Conservation (phyloP, 805 yeast genomes). For the Ogataea paraovalis region DNA sequence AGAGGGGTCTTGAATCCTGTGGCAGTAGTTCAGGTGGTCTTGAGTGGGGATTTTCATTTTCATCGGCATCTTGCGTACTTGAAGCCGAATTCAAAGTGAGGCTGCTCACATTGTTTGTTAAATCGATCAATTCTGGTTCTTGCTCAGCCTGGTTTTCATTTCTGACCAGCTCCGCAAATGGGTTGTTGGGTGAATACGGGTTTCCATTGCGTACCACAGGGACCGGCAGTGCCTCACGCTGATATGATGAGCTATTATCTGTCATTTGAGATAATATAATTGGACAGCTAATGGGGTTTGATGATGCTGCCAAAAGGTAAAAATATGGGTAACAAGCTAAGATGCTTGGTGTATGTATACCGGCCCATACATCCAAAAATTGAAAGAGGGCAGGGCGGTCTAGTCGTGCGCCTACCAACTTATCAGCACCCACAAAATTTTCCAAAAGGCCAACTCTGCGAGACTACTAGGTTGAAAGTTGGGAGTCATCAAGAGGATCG, state of each 20-base stretch:
- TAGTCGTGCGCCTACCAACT: too few relatives aligned
- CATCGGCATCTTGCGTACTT: not conserved
- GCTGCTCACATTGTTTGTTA: not conserved
- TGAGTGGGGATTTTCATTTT: not conserved
- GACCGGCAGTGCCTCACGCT: not conserved
- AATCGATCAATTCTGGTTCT: not conserved
- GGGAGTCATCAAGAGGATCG: too few relatives aligned
- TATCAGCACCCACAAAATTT: too few relatives aligned
- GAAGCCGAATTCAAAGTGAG: not conserved
- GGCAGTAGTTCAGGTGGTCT: not conserved
- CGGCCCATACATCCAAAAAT: too few relatives aligned
- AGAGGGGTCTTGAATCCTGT: not conserved
- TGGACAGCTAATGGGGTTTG: too few relatives aligned
- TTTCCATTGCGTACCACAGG: not conserved
- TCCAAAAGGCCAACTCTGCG: too few relatives aligned
- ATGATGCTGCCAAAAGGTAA: too few relatives aligned
- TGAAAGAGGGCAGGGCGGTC: too few relatives aligned
- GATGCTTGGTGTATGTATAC: too few relatives aligned
- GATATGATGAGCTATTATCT: not conserved
- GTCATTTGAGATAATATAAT: not conserved
- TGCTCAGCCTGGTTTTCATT: not conserved
- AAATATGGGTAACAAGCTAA: too few relatives aligned
- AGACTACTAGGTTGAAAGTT: too few relatives aligned
- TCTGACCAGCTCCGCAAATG: conserved; percentile 5
- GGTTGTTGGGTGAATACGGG: conserved; percentile 6